A percentile compares a stretch with the other conserved stretches of the same genome.
Evolutionary conservation across 352 stramenopile species (phyloP).

Genomic region (Poterioochromonas sp.): DNA sequence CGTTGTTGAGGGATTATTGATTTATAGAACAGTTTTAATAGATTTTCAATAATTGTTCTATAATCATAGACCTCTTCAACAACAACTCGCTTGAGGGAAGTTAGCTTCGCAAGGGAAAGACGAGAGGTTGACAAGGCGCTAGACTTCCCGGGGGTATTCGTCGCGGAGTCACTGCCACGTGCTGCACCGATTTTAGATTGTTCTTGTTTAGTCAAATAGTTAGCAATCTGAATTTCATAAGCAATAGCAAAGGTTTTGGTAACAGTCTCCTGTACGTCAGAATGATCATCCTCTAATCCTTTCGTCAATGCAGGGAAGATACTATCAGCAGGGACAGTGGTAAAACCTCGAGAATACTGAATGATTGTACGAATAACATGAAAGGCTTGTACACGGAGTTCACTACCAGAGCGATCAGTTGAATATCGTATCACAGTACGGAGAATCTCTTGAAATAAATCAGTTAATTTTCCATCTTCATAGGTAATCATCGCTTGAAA

Average conservation of each 20-base stretch:
- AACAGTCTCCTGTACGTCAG: background rate
- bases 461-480: background rate
- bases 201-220: background rate
- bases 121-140: background rate
- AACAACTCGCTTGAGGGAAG: background rate
- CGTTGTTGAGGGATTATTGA: background rate
- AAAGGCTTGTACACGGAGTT: background rate
- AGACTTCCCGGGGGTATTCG: background rate
- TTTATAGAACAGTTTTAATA: background rate
- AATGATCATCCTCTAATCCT: slow-evolving; percentile 10
- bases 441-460: background rate
- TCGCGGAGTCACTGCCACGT: background rate
- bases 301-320: background rate
- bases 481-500: background rate
- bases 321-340: background rate
- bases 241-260: background rate
- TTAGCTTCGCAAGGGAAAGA: background rate
- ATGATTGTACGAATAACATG: background rate
- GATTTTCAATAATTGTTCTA: background rate
- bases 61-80: background rate
- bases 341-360: background rate
- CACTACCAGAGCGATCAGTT: background rate
- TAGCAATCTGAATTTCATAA: background rate
- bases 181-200: slow-evolving; percentile 18
- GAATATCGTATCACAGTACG: background rate